phyloP scores from a whole-genome alignment of 2,329 filamentous ascomycete species.

The Ophiocordyceps polyrhachis-furcata region DNA sequence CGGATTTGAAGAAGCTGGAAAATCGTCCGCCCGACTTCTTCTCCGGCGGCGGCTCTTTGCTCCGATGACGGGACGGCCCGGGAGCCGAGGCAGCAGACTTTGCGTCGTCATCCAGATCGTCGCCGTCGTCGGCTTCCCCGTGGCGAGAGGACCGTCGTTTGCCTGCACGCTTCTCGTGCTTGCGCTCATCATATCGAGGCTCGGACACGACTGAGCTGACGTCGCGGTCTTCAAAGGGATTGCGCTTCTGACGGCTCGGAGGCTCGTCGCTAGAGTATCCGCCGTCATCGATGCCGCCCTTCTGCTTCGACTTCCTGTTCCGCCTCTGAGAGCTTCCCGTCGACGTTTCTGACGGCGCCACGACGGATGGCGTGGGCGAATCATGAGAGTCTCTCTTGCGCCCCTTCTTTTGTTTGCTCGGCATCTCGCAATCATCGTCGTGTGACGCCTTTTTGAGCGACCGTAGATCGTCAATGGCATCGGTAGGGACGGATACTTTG shows the following conservation, averaged over 20 bases:
- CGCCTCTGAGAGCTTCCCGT: conserved; percentile 17
- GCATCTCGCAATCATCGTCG: conserved; percentile 16
- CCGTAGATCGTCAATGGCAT: conserved; percentile 11
- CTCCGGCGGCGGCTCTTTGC: conserved; percentile 15
- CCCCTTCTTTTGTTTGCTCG: conserved; percentile 14
- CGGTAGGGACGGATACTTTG: conserved; percentile 11
- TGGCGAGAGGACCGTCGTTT: conserved; percentile 10
- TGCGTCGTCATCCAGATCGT: conserved; percentile 19
- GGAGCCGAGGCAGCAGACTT: conserved; percentile 14
- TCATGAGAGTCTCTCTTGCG: conserved; percentile 17
- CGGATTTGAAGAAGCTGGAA: conserved; percentile 28
- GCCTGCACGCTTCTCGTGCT: conserved; percentile 14
- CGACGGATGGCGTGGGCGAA: conserved; percentile 14
- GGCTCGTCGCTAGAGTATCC: conserved; percentile 16
- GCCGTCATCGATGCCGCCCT: conserved; percentile 17
- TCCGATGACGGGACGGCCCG: conserved; percentile 11
- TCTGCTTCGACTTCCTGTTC: conserved; percentile 21
- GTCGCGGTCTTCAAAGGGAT: conserved; percentile 26
- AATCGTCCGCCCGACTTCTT: conserved; percentile 25
- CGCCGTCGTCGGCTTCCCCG: conserved; percentile 15
- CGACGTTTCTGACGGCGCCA: conserved; percentile 18
- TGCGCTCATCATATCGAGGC: conserved; percentile 14
- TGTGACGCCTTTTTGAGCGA: conserved; percentile 1
- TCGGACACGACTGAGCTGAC: conserved; percentile 31
- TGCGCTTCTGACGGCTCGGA: conserved; percentile 17